Conservation (phyloP, 495 filamentous ascomycete species). For the Friedmanniomyces simplex region DNA sequence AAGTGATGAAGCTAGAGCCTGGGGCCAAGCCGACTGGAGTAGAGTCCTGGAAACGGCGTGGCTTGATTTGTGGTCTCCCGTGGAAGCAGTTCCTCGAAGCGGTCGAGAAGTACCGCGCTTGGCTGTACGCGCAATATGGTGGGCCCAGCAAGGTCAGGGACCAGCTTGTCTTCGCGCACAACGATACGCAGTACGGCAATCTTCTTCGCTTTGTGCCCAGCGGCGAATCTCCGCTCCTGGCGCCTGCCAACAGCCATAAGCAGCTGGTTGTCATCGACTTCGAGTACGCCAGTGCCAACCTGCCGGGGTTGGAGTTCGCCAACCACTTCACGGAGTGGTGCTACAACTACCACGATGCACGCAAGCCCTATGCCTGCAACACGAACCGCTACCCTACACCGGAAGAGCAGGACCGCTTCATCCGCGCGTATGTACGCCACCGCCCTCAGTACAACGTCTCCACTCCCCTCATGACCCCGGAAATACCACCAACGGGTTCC, state of each 20-base stretch:
- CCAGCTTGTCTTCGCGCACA: slow-evolving; percentile 86
- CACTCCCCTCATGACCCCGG: slow-evolving; percentile 16
- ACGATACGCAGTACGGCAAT: slow-evolving; percentile 99
- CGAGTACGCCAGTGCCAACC: slow-evolving; percentile 89
- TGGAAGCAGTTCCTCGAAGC: slow-evolving; percentile 69
- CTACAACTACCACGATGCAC: slow-evolving; percentile 82
- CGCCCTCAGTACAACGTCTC: slow-evolving; percentile 44
- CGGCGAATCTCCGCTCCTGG: slow-evolving; percentile 75
- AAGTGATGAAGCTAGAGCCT: slow-evolving; percentile 40
- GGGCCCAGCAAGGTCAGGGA: slow-evolving; percentile 54
- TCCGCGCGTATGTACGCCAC: slow-evolving; percentile 80
- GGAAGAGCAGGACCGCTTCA: slow-evolving; percentile 73
- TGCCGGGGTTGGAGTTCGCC: slow-evolving; percentile 81
- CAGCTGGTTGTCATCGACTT: slow-evolving; percentile 97
- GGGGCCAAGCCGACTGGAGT: slow-evolving; percentile 24
- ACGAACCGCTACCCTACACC: slow-evolving; percentile 60
- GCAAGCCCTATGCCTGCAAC: slow-evolving; percentile 53
- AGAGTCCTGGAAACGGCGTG: slow-evolving; percentile 54
- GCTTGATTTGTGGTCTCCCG: slow-evolving; percentile 71
- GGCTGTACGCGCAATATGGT: slow-evolving; percentile 63
- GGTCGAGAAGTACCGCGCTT: slow-evolving; percentile 67
- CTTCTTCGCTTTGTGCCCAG: slow-evolving; percentile 80
- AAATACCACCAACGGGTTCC: slow-evolving; percentile 13
- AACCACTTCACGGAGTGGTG: slow-evolving; percentile 99
- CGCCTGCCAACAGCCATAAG: slow-evolving; percentile 85